Conservation (phyloP, 495 filamentous ascomycete genomes). For the Pseudotulostoma volvatum region DNA sequence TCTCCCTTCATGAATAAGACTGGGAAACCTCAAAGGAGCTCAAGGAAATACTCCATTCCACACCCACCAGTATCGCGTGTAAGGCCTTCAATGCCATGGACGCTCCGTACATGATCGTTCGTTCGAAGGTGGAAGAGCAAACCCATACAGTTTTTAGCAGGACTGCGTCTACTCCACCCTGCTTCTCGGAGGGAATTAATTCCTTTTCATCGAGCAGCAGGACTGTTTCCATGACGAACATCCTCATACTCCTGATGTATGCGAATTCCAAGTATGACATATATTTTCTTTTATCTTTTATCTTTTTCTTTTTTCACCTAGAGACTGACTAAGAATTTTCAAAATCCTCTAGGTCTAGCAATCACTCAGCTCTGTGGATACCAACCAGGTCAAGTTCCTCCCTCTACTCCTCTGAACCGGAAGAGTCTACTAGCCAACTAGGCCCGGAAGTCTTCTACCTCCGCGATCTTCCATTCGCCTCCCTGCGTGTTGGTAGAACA, state of each 20-base stretch:
- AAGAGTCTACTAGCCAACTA: too few relatives aligned
- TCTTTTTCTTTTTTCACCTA: background rate
- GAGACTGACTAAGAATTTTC: background rate
- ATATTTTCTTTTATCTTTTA: too few relatives aligned
- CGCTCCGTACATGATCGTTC: slow-evolving; percentile 32
- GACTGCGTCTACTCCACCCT: slow-evolving; percentile 40
- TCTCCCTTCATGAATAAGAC: background rate
- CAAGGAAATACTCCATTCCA: background rate
- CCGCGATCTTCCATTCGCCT: background rate
- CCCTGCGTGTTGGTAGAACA: too few relatives aligned
- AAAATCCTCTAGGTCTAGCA: too few relatives aligned
- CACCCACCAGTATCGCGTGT: slow-evolving; percentile 16
- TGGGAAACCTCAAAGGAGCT: background rate
- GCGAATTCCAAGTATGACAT: too few relatives aligned
- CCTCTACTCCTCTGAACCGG: too few relatives aligned
- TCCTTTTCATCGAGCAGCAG: slow-evolving; percentile 24
- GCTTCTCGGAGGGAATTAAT: slow-evolving; percentile 15
- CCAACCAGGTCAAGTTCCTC: too few relatives aligned
- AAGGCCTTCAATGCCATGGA: slow-evolving; percentile 24
- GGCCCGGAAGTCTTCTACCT: background rate
- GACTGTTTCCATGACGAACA: slow-evolving; percentile 39
- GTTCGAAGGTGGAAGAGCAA: slow-evolving; percentile 36
- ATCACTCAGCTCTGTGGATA: too few relatives aligned
- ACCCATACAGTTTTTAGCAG: slow-evolving; percentile 41
- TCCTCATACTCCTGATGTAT: too few relatives aligned